A percentile compares a stretch with the other conserved stretches of the same genome.
These are phyloP conservation scores for Botrytis deweyae DNA, from an alignment of 2,329 filamentous ascomycete species.

Conservation along the genomic window DNA sequence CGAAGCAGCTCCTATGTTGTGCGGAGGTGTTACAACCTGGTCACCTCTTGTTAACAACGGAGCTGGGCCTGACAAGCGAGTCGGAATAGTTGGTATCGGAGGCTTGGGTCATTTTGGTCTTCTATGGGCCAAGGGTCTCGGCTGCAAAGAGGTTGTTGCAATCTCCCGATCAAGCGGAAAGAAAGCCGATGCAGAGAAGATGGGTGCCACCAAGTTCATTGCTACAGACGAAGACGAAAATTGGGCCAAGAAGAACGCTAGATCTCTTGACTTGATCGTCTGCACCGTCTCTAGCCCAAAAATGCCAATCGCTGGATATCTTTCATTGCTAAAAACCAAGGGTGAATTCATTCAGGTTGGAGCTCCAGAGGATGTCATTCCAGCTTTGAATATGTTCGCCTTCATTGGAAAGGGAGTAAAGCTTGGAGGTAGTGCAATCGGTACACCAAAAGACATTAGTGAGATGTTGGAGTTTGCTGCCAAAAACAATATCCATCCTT, in stretches of 20 bases:
- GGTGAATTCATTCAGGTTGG: slow-evolving; percentile 64
- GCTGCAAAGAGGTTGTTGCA: slow-evolving; percentile 62
- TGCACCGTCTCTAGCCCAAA: slow-evolving; percentile 53
- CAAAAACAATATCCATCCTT: slow-evolving; percentile 56
- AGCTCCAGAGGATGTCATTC: slow-evolving; percentile 58
- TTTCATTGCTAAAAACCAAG: slow-evolving; percentile 56
- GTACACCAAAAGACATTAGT: slow-evolving; percentile 51
- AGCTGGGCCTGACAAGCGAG: slow-evolving; percentile 47
- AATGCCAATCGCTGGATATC: slow-evolving; percentile 62
- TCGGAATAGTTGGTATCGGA: slow-evolving; percentile 70
- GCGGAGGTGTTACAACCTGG: slow-evolving; percentile 19
- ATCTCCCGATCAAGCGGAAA: slow-evolving; percentile 40
- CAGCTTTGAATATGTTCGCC: slow-evolving; percentile 51
- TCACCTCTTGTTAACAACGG: slow-evolving; percentile 19
- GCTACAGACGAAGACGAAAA: slow-evolving; percentile 17
- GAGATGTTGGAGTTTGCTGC: slow-evolving; percentile 61
- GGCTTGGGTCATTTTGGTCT: slow-evolving; percentile 71
- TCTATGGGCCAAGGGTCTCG: slow-evolving; percentile 66
- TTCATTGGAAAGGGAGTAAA: slow-evolving; percentile 46
- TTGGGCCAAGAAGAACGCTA: slow-evolving; percentile 52
- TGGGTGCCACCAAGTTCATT: slow-evolving; percentile 20
- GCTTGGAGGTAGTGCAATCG: slow-evolving; percentile 43
- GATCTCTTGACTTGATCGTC: slow-evolving; percentile 57
- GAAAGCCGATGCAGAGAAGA: slow-evolving; percentile 21
- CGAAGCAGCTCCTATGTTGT: slow-evolving; percentile 21